Evolutionary conservation across 306 rosid genomes (phyloP).

Genomic region (Lathyrus tuberosus): DNA sequence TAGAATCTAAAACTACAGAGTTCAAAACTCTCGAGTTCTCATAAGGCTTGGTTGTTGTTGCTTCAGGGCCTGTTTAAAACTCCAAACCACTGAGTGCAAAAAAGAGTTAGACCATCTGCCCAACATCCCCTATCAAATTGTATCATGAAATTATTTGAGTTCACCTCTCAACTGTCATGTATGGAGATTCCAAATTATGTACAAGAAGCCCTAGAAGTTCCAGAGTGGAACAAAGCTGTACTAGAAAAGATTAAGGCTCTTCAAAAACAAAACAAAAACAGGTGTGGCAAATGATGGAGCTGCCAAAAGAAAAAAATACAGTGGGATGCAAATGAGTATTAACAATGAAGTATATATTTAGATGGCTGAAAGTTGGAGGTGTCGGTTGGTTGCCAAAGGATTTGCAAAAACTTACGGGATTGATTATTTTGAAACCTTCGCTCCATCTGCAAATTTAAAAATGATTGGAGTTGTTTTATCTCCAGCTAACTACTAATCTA

Average conservation of each 20-base stretch:
- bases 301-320: background rate
- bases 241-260: background rate
- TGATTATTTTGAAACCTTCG: background rate
- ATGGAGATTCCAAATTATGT: background rate
- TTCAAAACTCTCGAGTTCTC: too few species aligned
- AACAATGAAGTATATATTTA: background rate
- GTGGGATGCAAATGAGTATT: background rate
- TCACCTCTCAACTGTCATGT: background rate
- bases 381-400: background rate
- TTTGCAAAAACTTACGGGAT: background rate
- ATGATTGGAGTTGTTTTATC: background rate
- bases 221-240: background rate
- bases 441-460: background rate
- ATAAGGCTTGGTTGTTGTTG: too few species aligned
- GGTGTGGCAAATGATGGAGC: background rate
- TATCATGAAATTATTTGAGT: background rate
- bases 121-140: background rate
- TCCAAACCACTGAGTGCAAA: background rate
- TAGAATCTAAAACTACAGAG: slow-evolving; percentile 17
- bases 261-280: background rate
- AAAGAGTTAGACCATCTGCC: background rate
- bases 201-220: background rate
- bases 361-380: background rate
- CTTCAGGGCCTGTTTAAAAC: background rate
- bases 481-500: background rate